phyloP scores from a whole-genome alignment of 768 basidiomycete species.

The Boletus reticulatus region DNA sequence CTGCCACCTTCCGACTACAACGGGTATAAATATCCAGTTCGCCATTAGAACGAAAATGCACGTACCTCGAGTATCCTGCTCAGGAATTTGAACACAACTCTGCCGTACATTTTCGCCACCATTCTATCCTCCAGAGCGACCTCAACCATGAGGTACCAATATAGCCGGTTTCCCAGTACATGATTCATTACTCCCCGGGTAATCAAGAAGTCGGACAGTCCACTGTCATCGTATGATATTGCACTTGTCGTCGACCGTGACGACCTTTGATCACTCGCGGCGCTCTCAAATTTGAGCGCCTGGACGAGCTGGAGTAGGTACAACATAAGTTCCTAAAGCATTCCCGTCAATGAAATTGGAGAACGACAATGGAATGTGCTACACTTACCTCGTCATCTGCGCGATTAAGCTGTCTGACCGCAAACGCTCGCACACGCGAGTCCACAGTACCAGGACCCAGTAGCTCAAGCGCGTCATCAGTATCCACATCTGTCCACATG shows the following conservation, averaged over 20 bases:
- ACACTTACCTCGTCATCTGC: conserved; percentile 89
- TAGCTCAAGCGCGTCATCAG: conserved; percentile 93
- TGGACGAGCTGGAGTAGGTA: conserved; percentile 97
- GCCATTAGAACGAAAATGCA: background rate
- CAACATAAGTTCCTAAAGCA: conserved; percentile 75
- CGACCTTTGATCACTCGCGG: conserved; percentile 72
- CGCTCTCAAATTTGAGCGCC: conserved; percentile 93
- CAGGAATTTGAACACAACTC: conserved; percentile 89
- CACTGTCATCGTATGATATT: conserved; percentile 87
- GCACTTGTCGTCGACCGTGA: conserved; percentile 71
- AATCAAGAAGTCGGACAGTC: conserved; percentile 91
- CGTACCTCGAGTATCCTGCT: conserved; percentile 81
- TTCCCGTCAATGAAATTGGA: background rate
- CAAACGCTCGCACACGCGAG: conserved; percentile 90
- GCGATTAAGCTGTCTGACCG: conserved; percentile 83
- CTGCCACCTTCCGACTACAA: conserved; percentile 67
- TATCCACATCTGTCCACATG: conserved; percentile 96
- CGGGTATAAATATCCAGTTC: background rate
- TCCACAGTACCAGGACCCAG: conserved; percentile 88
- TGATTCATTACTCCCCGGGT: conserved; percentile 77
- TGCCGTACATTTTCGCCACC: conserved; percentile 91
- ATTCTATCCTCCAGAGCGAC: conserved; percentile 82
- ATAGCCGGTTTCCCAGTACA: conserved; percentile 85
- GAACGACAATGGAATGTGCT: background rate
- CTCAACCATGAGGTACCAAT: conserved; percentile 99